Evolutionary conservation across 1,284 basidiomycete genomes (phyloP), one percentile per base, ranked within the genome.

Genomic region (Papiliotrema nemorosa): DNA sequence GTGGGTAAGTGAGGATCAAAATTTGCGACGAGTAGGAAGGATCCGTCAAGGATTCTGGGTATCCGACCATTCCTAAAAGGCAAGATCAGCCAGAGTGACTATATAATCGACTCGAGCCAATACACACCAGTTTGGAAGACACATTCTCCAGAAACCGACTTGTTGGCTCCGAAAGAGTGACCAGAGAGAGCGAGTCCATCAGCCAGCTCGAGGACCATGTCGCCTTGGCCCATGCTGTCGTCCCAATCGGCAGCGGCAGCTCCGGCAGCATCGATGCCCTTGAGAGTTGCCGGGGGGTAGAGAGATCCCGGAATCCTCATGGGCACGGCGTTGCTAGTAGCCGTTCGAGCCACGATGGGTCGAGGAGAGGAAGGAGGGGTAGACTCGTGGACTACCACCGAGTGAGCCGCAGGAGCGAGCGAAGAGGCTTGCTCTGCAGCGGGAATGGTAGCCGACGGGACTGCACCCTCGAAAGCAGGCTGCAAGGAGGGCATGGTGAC

Each of bases 11-110:
- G 62, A 98, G 81, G 55, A 98, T 86, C 54, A 99, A 85, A 69
- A 99, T 98, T 76, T 98, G 96, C 45, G 92, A 92, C 74, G 94
- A 87, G 77, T 98, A 99, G 2, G 96, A 98, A 16, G 96, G 96
- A 75, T 98, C 96, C 44, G 96, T 99, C 59, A 98, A 79, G 16
- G 96, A 97, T 72, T 98, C 96, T 54, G 92, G 93, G 76, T 98
- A 98, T 41, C 96, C 96, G 56, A 98, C 92, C 94, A 99, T 96
- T 52, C 93, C 93, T 96, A 31, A 9, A n/a, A 22, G 70, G 18
- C 13, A 35, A 42, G 9, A 41, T 58, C 37, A 62, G 53, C 41
- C 37, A 41, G 25, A 9, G 29, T n/a, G n/a, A n/a, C n/a, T n/a
- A n/a, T n/a, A n/a, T n/a, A n/a, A n/a, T n/a, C n/a, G n/a, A n/a